A percentile compares a stretch with the other conserved stretches of the same genome.
Evolutionary conservation across 768 basidiomycete genomes (phyloP).

Genomic region (Lentinus tigrinus): DNA sequence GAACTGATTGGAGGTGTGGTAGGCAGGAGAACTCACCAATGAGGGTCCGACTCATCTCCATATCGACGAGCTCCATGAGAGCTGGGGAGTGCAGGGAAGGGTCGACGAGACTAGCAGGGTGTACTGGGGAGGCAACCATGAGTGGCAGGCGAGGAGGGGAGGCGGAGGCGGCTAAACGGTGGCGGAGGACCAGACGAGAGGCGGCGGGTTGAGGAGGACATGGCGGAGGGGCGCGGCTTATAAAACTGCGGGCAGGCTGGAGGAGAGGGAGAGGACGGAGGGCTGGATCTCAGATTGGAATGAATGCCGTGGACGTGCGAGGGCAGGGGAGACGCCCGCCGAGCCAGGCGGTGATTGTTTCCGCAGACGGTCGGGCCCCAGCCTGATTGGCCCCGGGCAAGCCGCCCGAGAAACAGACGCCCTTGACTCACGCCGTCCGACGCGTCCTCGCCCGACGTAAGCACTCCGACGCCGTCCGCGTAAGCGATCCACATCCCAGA

Average conservation of each 20-base stretch:
- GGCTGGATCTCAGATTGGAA: constrained; percentile 18
- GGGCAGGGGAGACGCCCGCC: constrained; percentile 4
- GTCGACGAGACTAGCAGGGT: constrained; percentile 59
- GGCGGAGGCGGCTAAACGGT: no score
- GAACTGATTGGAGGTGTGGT: neutral
- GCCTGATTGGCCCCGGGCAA: constrained; percentile 13
- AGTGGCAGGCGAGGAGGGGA: constrained; percentile 4
- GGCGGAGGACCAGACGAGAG: constrained; percentile 20
- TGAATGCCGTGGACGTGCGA: constrained; percentile 8
- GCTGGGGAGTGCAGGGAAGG: constrained; percentile 61
- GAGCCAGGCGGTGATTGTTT: constrained; percentile 9
- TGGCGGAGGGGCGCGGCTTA: constrained; percentile 4
- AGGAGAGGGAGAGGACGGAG: constrained; percentile 4
- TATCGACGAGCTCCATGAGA: constrained; percentile 65
- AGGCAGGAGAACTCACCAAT: constrained; percentile 50
- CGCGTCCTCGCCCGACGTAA: constrained; percentile 5
- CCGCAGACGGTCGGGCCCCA: constrained; percentile 2
- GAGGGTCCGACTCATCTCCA: constrained; percentile 59
- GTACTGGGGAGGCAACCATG: constrained; percentile 32
- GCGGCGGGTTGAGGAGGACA: constrained; percentile 6
- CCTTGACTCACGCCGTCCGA: constrained; percentile 12
- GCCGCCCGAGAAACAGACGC: neutral
- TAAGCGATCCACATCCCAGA: neutral
- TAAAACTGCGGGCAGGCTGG: constrained; percentile 10
- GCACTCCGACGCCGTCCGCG: constrained; percentile 3